Evolutionary conservation across 208 protist genomes (phyloP).

Genomic region (Crithidia bombi): DNA sequence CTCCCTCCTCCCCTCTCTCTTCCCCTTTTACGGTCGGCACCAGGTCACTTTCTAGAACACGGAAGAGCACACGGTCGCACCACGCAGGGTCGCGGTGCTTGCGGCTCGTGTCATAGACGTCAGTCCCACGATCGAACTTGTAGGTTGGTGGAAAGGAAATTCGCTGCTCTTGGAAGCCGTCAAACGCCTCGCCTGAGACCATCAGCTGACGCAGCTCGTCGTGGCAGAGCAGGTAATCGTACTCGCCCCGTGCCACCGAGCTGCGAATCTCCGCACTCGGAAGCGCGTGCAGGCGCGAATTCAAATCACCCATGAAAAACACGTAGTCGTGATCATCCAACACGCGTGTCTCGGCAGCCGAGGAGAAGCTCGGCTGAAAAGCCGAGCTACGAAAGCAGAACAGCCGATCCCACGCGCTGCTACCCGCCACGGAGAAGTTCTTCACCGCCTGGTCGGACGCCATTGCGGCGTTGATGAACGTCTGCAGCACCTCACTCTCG

Average conservation of each 20-base stretch:
- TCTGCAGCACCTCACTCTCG: slow-evolving; percentile 74
- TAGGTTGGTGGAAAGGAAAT: slow-evolving; percentile 93
- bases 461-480: slow-evolving; percentile 48
- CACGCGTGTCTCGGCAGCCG: slow-evolving; percentile 46
- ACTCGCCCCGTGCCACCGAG: slow-evolving; percentile 37
- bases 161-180: slow-evolving; percentile 88
- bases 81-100: slow-evolving; percentile 88
- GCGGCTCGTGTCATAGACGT: slow-evolving; percentile 80
- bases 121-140: slow-evolving; percentile 82
- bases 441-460: slow-evolving; percentile 9
- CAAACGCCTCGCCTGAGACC: slow-evolving; percentile 74
- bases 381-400: slow-evolving; percentile 36
- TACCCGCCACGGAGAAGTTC: slow-evolving; percentile 24
- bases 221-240: slow-evolving; percentile 67
- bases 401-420: slow-evolving; percentile 50
- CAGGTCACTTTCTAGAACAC: slow-evolving; percentile 32
- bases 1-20: neutral
- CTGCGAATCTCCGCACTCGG: slow-evolving; percentile 38
- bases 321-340: slow-evolving; percentile 90
- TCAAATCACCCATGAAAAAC: slow-evolving; percentile 94
- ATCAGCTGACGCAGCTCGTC: slow-evolving; percentile 86
- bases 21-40: neutral
- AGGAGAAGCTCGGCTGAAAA: slow-evolving; percentile 30
- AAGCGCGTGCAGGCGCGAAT: slow-evolving; percentile 89
- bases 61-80: slow-evolving; percentile 91